Base-by-base conservation (phyloP, 345 rosid genomes). In the Pistacia vera region DNA sequence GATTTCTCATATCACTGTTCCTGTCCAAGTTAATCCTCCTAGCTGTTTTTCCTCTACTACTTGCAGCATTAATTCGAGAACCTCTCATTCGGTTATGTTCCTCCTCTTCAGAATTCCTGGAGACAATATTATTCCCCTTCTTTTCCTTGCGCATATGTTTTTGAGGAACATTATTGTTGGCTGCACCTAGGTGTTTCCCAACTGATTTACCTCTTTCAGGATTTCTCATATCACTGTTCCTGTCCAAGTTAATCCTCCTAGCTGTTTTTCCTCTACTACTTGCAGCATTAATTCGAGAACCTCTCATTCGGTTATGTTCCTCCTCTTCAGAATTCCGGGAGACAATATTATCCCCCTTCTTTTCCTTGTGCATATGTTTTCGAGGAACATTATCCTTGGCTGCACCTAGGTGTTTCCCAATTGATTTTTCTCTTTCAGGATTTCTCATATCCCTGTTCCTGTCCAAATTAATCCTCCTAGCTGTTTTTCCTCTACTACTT, bases 1-100 rank as follows among this genome's bases (percentile, higher is more conserved):
- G 48, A 63, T 62, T 71, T 55, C 75, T 56, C 4, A n/a, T 60
- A 71, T 22, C n/a, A 30, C 51, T 30, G 11, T 70, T 56, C 35
- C 9, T 48, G 51, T 60, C 77, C 38, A 36, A 77, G 74, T 70
- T 64, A 54, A 17, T 54, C 28, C 61, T 35, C 74, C 66, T 35
- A 51, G 9, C 54, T 63, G 69, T 11, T 73, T 60, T 74, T 59
- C 80, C 63, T 75, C 81, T 77, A 10, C 58, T 54, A 48, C n/a
- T 35, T 30, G 60, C 61, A 38, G 16, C 70, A 71, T 69, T 61
- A 66, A 9, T 75, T 25, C 30, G 25, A 70, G 78, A 63, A 68
- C 75, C 71, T 61, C 60, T 77, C 66, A 8, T 65, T 11, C 57
- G 52, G 52, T 51, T 48, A 68, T 67, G 63, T 58, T 83, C 88